Conservation (phyloP, 495 filamentous ascomycete genomes). For the Xanthoparmelia taractica region DNA sequence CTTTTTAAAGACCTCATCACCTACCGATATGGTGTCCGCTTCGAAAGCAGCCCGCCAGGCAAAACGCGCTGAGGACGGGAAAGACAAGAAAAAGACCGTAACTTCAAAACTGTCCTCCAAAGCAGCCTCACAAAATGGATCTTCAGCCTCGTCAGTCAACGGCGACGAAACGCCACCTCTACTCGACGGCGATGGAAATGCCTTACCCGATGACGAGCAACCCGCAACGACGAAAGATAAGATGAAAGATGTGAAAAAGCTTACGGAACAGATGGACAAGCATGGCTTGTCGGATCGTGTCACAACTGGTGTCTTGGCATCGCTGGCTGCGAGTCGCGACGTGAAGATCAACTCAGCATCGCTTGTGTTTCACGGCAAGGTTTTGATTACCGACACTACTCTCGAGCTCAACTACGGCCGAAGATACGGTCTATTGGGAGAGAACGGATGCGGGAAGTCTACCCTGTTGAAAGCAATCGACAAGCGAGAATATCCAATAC, state of each 20-base stretch:
- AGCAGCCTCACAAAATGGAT: conserved; percentile 54
- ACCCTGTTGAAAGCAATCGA: conserved; percentile 92
- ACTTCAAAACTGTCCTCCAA: conserved; percentile 60
- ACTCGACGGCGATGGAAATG: conserved; percentile 53
- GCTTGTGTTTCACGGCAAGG: conserved; percentile 94
- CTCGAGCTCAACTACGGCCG: conserved; percentile 90
- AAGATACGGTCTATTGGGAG: conserved; percentile 88
- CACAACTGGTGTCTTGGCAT: conserved; percentile 93
- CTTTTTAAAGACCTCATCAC: neutral
- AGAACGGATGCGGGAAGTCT: conserved; percentile 99
- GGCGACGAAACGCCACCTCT: conserved; percentile 59
- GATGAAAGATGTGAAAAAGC: conserved; percentile 72
- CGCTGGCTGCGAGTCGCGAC: conserved; percentile 73
- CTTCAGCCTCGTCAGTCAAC: conserved; percentile 57
- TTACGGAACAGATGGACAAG: conserved; percentile 85
- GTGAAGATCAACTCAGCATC: conserved; percentile 93
- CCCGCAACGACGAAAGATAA: conserved; percentile 64
- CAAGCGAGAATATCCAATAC: conserved; percentile 87
- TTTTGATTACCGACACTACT: conserved; percentile 86
- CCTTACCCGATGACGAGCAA: conserved; percentile 49
- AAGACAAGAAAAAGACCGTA: conserved; percentile 64
- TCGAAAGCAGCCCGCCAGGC: conserved; percentile 97
- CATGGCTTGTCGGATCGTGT: conserved; percentile 95
- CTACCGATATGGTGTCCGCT: conserved; percentile 69
- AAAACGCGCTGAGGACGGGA: conserved; percentile 75